A percentile compares a stretch with the other conserved stretches of the same genome.
phyloP scores from a whole-genome alignment of 352 stramenopile species.

The Blastocystis sp. region DNA sequence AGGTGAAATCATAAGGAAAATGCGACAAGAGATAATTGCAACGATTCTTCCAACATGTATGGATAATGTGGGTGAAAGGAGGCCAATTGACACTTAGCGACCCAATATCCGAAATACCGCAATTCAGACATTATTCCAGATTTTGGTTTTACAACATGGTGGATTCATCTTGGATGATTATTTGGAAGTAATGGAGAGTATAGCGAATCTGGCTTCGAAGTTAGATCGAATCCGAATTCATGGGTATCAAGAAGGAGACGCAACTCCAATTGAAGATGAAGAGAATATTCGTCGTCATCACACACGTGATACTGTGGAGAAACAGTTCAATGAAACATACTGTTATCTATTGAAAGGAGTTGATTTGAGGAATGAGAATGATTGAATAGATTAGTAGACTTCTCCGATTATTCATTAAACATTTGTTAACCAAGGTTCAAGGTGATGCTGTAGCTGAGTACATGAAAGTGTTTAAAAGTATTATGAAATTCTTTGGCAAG shows the following conservation, averaged over 20 bases:
- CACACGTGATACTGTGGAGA: slow-evolving; percentile 41
- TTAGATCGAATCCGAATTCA: neutral
- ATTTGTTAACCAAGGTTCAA: neutral
- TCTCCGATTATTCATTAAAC: neutral
- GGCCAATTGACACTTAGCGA: neutral
- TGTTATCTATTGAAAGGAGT: slow-evolving; percentile 27
- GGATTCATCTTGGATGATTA: slow-evolving; percentile 26
- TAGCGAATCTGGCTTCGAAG: neutral
- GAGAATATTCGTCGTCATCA: slow-evolving; percentile 33
- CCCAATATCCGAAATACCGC: slow-evolving; percentile 14
- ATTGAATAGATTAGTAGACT: neutral
- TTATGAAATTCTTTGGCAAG: slow-evolving; percentile 22
- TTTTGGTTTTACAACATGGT: slow-evolving; percentile 27
- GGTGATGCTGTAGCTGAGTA: slow-evolving; percentile 3
- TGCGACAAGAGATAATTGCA: slow-evolving; percentile 1
- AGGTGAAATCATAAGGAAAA: slow-evolving; percentile 1
- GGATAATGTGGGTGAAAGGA: neutral
- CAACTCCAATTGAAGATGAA: neutral
- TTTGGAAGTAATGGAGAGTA: neutral
- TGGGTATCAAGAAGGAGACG: neutral
- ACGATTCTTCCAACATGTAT: neutral
- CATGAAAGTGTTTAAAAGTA: neutral
- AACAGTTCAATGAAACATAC: slow-evolving; percentile 48
- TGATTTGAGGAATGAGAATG: neutral
- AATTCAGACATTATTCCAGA: slow-evolving; percentile 33